Evolutionary conservation across 495 filamentous ascomycete species (phyloP).

Genomic region (Tuber indicum): DNA sequence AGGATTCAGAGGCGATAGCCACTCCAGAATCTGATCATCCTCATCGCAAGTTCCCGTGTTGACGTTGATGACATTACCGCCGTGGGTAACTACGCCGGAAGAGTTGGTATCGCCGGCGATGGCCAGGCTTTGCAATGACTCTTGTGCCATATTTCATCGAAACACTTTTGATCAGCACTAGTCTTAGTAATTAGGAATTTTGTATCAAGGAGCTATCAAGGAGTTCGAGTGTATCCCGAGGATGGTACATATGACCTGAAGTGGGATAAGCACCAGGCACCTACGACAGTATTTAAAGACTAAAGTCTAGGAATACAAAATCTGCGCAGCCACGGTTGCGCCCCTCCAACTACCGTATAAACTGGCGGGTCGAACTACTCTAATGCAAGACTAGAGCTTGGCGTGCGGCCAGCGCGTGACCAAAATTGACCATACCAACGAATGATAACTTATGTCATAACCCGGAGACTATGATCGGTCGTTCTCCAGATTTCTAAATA

Average conservation of each 20-base stretch:
- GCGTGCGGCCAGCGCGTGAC: too few species aligned
- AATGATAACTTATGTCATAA: too few species aligned
- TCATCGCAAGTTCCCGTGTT: neutral
- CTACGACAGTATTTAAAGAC: too few species aligned
- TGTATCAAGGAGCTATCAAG: neutral
- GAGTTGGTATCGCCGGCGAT: neutral
- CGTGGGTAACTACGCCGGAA: neutral
- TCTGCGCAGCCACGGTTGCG: too few species aligned
- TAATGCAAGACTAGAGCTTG: too few species aligned
- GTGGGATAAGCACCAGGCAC: too few species aligned
- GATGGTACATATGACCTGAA: neutral
- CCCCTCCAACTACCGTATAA: too few species aligned
- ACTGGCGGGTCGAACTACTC: too few species aligned
- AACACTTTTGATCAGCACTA: neutral
- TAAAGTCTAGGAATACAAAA: too few species aligned
- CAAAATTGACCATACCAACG: too few species aligned
- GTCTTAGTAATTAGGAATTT: neutral
- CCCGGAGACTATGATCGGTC: too few species aligned
- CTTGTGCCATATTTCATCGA: neutral
- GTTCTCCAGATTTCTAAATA: too few species aligned
- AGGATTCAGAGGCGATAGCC: neutral
- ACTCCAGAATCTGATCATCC: neutral
- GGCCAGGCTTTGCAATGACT: neutral
- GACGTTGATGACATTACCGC: neutral
- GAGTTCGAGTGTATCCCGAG: neutral